Base-by-base conservation (phyloP, 2,329 filamentous ascomycete genomes). In the Knufia petricola region DNA sequence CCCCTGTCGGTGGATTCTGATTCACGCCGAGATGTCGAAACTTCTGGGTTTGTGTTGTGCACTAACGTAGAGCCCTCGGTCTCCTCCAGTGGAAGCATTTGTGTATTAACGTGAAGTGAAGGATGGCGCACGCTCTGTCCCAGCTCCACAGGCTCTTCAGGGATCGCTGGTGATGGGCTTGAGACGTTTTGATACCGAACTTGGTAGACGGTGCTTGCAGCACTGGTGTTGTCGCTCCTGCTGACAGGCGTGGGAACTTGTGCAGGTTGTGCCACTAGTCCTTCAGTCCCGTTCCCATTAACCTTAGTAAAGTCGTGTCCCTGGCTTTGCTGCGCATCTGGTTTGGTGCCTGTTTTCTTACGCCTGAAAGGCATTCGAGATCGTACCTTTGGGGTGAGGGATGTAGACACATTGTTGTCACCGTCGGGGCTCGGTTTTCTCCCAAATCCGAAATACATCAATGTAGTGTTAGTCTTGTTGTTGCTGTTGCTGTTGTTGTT, bases 141-240 rank as follows among this genome's bases (percentile, higher is more conserved):
- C 31, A 32, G 2, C 15, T 60, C 61, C 28, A 17, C 43, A 12
- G 61, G 62, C 32, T 64, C 59, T 52, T 66, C 63, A 13, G 56
- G 55, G n/a, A 64, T 62, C 2, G 66, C 64, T 43, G 63, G 72
- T 32, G 69, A 74, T 49, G 68, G 67, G 43, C 71, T 73, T 13
- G 66, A 65, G 7, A 75, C 67, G 12, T 76, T 71, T 57, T 81
- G 76, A 58, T 82, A 80, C 24, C 75, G 74, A 24, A 83, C 74
- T 45, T 77, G 74, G 58, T 83, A 82, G 3, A 81, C 74, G 1
- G 79, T 82, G 52, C 78, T 82, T 21, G 74, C 74, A 7, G 77
- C 77, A 61, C 78, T 82, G 4, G 73, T 75, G 1, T 77, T 80
- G 56, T 82, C 78, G 17, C 74, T 72, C 53, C 78, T 69, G 58